These are phyloP conservation scores for Herpetospermum pedunculosum DNA, from an alignment of 306 rosid species.

Conservation along the genomic window DNA sequence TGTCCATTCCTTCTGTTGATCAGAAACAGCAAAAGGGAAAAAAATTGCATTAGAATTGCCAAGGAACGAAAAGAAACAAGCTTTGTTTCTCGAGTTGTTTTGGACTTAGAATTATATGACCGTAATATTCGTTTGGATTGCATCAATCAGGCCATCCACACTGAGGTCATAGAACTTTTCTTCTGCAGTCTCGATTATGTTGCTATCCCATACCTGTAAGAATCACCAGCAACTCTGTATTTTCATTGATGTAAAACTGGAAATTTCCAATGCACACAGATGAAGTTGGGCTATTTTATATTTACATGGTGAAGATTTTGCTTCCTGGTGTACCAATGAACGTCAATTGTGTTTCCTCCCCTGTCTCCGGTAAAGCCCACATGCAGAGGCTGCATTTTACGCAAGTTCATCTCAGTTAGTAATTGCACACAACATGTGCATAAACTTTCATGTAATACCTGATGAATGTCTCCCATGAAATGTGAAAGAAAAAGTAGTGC, in stretches of 20 bases:
- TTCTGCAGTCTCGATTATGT: constrained; percentile 59
- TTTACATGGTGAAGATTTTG: constrained; percentile 78
- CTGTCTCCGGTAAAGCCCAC: constrained; percentile 61
- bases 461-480: constrained; percentile 82
- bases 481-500: constrained; percentile 69
- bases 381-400: constrained; percentile 64
- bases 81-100: background rate
- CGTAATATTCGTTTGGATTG: constrained; percentile 59
- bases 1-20: constrained; percentile 52
- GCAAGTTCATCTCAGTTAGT: background rate
- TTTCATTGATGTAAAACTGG: background rate
- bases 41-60: background rate
- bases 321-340: constrained; percentile 65
- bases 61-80: background rate
- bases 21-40: background rate
- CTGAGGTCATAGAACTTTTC: constrained; percentile 37
- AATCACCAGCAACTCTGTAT: background rate
- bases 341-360: constrained; percentile 55
- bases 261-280: background rate
- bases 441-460: constrained; percentile 25
- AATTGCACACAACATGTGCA: background rate
- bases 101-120: constrained; percentile 22
- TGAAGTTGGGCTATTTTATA: background rate
- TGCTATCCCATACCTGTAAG: constrained; percentile 61
- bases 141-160: constrained; percentile 25